These are phyloP conservation scores for Phragmites australis DNA, from an alignment of 176 grass and related monocot species.

Conservation along the genomic window DNA sequence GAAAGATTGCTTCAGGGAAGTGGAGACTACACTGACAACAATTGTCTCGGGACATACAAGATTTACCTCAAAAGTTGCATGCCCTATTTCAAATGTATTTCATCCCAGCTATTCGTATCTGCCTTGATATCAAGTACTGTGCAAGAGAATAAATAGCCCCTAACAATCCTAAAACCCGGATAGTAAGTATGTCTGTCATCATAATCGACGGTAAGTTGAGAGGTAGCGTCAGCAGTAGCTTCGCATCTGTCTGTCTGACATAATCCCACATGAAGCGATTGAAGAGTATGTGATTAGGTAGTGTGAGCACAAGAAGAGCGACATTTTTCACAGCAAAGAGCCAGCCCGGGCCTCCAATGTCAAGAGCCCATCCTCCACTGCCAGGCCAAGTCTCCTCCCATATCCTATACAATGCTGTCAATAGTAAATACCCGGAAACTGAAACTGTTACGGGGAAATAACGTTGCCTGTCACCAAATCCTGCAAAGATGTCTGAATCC, in stretches of 20 bases:
- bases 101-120: slow-evolving; percentile 95
- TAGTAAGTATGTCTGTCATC: slow-evolving; percentile 81
- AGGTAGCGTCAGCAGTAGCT: slow-evolving; percentile 87
- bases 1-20: slow-evolving; percentile 35
- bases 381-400: slow-evolving; percentile 84
- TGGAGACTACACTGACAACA: not conserved
- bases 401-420: slow-evolving; percentile 80
- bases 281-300: slow-evolving; percentile 97
- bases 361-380: slow-evolving; percentile 69
- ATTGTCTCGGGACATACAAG: slow-evolving; percentile 30
- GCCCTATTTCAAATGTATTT: slow-evolving; percentile 80
- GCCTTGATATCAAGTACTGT: slow-evolving; percentile 87
- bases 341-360: slow-evolving; percentile 83
- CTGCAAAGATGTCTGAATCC: slow-evolving; percentile 89
- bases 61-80: slow-evolving; percentile 53
- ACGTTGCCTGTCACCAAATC: slow-evolving; percentile 93
- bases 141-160: slow-evolving; percentile 91
- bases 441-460: slow-evolving; percentile 87
- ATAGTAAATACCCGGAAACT: slow-evolving; percentile 75
- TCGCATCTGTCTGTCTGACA: slow-evolving; percentile 82
- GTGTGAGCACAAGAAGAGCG: slow-evolving; percentile 76
- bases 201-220: slow-evolving; percentile 88
- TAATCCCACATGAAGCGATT: slow-evolving; percentile 99
- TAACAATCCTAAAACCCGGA: slow-evolving; percentile 88
- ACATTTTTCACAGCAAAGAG: slow-evolving; percentile 84